Base-by-base conservation (phyloP, 2,329 filamentous ascomycete species). In the Elsinoe arachidis region DNA sequence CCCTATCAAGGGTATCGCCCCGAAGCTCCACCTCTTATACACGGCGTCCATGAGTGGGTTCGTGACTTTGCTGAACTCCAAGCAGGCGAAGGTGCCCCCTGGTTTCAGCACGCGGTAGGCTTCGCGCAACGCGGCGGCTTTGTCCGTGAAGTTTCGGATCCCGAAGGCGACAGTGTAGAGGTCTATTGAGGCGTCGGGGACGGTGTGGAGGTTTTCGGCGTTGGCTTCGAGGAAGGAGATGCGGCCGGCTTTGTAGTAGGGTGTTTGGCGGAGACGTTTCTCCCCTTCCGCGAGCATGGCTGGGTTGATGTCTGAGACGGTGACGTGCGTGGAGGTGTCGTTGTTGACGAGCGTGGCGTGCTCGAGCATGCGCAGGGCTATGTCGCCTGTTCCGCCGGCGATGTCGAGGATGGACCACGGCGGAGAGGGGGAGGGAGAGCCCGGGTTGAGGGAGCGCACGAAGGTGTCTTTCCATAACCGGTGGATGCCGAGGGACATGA, bases 381-480 rank as follows among this genome's bases (percentile, higher is more conserved):
- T 96, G 74, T 99, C 93, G 63, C 93, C 93, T 4, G 93, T 97
- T 66, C 93, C 93, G 68, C 95, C 93, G 38, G 95, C 93, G 55
- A 99, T 90, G 74, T 99, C 93, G 68, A 99, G 87, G 70, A 99
- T 89, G 74, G 77, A 83, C 80, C 84, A 85, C 61, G 80, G 80
- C 55, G 75, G 70, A 1, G 26, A n/a, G n/a, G 57, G 58, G 10
- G 83, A 72, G 64, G 30, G 57, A 12, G 77, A 73, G 4, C 76
- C 75, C 0, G 93, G 92, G 70, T 96, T 93, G 33, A 99, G 82
- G 34, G 85, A 86, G 63, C 88, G 85, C 46, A 99, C 92, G 72
- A 97, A 99, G 74, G 96, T 85, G 74, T 97, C 92, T 77, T 88
- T 99, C 93, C 93, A 99, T 37, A 99, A 77, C 43, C 93, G 87